These are phyloP conservation scores for Hericium alpestre DNA, from an alignment of 768 basidiomycete genomes.

Conservation along the genomic window DNA sequence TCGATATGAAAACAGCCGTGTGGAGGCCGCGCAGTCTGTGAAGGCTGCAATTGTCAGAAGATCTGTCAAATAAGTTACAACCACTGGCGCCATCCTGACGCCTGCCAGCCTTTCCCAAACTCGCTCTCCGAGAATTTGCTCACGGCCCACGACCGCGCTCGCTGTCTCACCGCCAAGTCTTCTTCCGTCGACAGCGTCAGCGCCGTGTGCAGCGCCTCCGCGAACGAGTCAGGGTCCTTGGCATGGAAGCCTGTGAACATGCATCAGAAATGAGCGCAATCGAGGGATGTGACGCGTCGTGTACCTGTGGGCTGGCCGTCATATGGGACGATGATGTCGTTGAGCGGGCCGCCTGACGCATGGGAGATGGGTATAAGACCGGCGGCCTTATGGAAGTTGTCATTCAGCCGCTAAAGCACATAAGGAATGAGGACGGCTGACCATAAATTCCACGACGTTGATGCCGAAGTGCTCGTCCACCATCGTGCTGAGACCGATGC, in stretches of 20 bases:
- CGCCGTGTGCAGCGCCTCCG: slow-evolving; percentile 51
- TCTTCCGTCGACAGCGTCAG: slow-evolving; percentile 45
- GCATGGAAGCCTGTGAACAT: slow-evolving; percentile 65
- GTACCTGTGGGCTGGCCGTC: slow-evolving; percentile 59
- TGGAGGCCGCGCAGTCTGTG: too few relatives aligned
- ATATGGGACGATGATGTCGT: slow-evolving; percentile 83
- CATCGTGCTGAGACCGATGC: slow-evolving; percentile 91
- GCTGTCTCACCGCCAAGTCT: slow-evolving; percentile 49
- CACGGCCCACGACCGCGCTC: slow-evolving; percentile 64
- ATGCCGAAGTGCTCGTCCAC: slow-evolving; percentile 98
- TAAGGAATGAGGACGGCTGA: slow-evolving; percentile 22
- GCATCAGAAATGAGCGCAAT: neutral
- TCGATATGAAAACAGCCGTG: too few relatives aligned
- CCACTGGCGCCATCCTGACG: slow-evolving; percentile 44
- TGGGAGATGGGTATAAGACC: slow-evolving; percentile 89
- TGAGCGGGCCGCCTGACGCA: slow-evolving; percentile 83
- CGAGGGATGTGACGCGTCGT: slow-evolving; percentile 4
- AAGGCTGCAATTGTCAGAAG: too few relatives aligned
- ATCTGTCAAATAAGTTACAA: slow-evolving; percentile 4
- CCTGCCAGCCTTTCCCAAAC: slow-evolving; percentile 70
- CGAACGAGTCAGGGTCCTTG: slow-evolving; percentile 50
- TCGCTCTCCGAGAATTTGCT: slow-evolving; percentile 66
- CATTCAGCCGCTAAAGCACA: neutral
- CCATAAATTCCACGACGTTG: slow-evolving; percentile 97
- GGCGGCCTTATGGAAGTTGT: slow-evolving; percentile 53